Base-by-base conservation (phyloP, 2,329 filamentous ascomycete species). In the Dactylellina leptospora region DNA sequence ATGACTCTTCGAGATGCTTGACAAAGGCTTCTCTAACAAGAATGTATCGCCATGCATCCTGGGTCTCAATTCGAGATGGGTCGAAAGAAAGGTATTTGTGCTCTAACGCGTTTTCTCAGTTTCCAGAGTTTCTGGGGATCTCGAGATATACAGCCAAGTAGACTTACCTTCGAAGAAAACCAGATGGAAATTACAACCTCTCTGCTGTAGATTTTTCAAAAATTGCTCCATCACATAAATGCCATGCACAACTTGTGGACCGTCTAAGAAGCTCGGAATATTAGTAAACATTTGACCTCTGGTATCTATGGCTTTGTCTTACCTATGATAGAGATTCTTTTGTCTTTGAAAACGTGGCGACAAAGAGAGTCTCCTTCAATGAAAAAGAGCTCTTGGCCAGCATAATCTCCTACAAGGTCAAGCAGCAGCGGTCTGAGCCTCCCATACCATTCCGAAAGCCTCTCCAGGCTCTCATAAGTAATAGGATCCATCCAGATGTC, bases 351-450 rank as follows among this genome's bases (percentile, higher is more conserved):
- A 75, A 85, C 88, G 66, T 89, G 80, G 5, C 86, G 80, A 9
- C 92, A 80, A 13, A 92, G 79, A 0, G 88, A 88, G 76, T 93
- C 89, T 28, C 89, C 89, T 74, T 92, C 88, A 27, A 92, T 84
- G 20, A 89, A 81, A 77, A 92, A 92, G 9, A 88, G 82, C 77
- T 91, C 89, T 70, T 86, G 86, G 20, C 90, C 89, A 2, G 88
- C 88, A 79, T 90, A 92, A 77, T 92, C 90, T 40, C 90, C 88
- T 2, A 92, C 85, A 1, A 92, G 83, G 75, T 91, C 88, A 25
- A 90, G 82, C 54, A 48, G 36, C 4, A 73, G 27, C 2, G 69
- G 69, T n/a, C 60, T 44, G 2, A 64, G 40, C 3, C 40, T 45
- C n/a, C 47, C 53, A 22, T 73, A 73, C n/a, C n/a, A n/a, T n/a